Evolutionary conservation across 1,139 yeast genomes (phyloP), one percentile per base, ranked within the genome.

Genomic region (Ashbya aceris): DNA sequence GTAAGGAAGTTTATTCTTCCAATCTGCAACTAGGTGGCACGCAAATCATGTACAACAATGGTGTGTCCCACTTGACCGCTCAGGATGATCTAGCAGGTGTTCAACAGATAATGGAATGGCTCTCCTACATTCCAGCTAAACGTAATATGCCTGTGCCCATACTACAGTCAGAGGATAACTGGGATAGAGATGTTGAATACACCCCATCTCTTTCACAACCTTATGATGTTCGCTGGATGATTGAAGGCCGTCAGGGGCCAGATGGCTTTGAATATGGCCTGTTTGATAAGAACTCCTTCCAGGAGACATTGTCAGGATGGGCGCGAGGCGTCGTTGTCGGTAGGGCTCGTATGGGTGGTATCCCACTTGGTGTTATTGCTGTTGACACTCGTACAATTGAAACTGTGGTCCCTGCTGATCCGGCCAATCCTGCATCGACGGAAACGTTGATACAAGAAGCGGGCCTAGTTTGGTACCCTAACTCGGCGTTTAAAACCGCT

Each of bases 381-480:
- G 98, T 93, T 52, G 98, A 91, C 67, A 83, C 94, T 30, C 77
- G 94, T 62, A 73, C 81, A 40, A 78, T 93, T 50, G 97, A 93
- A 56, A 91, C 89, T 68, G 68, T 86, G 58, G 67, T 77, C 50
- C 98, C 98, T 41, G 98, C 98, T 36, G 98, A 91, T 62, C 98
- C 98, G 40, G 98, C 98, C 33, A 91, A 91, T 67, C 95, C 95
- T 40, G 87, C 77, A 43, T 87, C 96, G 27, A 85, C 94, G 39
- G 98, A 91, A 68, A 69, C 77, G 53, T 69, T 83, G 63, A 68
- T 86, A 47, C 95, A 85, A 67, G 98, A 91, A 68, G 96, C 98
- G 50, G 98, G 98, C 63, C 96, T 87, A 71, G 98, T 91, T 52
- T 91, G 98, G 98, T 86, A 87, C 72, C 98, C 98, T 55, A 93